Conservation (phyloP, 2,329 filamentous ascomycete genomes). For the Daldinia eschscholtzii region DNA sequence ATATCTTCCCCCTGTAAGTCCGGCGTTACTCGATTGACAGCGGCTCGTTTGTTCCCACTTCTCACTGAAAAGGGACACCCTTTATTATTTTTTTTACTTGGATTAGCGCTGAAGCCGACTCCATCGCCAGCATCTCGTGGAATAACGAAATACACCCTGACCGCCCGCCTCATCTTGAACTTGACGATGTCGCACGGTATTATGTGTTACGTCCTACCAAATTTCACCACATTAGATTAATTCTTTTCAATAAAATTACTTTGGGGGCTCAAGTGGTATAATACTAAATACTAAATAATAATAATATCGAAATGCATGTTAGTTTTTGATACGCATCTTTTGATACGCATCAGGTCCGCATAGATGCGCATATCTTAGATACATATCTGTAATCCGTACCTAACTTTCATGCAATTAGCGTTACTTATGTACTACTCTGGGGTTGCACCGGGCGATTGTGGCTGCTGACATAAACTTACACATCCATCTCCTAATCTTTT, state of each 20-base stretch:
- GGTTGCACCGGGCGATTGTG: slow-evolving; percentile 8
- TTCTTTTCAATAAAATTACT: background rate
- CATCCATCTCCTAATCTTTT: slow-evolving; percentile 7
- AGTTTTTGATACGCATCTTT: background rate
- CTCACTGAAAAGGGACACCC: slow-evolving; percentile 20
- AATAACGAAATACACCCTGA: slow-evolving; percentile 35
- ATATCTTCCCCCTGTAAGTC: slow-evolving; percentile 4
- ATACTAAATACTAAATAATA: background rate
- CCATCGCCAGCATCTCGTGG: slow-evolving; percentile 14
- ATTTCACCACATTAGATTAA: background rate
- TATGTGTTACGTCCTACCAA: background rate
- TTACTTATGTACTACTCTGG: slow-evolving; percentile 4
- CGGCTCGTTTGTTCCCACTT: slow-evolving; percentile 6
- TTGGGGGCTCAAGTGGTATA: background rate
- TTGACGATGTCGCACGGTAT: slow-evolving; percentile 6
- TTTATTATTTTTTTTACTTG: slow-evolving; percentile 1
- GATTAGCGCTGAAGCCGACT: slow-evolving; percentile 17
- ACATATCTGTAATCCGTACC: no score
- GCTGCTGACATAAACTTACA: slow-evolving; percentile 11
- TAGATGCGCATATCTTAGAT: background rate
- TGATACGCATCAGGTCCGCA: no score
- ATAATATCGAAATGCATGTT: background rate
- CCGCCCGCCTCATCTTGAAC: slow-evolving; percentile 23
- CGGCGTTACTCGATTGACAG: slow-evolving; percentile 16
- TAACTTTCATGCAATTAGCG: background rate